phyloP scores from a whole-genome alignment of 2,329 filamentous ascomycete genomes.

The Aspergillus pseudoterreus region DNA sequence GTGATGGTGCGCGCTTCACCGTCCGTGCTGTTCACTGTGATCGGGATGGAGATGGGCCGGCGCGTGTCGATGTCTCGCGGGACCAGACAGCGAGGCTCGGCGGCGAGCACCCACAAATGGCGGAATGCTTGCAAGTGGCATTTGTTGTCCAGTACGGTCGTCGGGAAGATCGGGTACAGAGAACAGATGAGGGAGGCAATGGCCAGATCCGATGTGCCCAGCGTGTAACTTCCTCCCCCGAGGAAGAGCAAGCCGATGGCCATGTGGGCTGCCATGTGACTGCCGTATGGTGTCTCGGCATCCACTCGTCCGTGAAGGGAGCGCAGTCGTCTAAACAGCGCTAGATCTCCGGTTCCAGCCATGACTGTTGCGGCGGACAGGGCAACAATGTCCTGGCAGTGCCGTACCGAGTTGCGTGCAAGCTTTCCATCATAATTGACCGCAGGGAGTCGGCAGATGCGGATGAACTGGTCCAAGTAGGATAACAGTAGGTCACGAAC shows the following conservation, averaged over 20 bases:
- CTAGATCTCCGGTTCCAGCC: conserved; percentile 89
- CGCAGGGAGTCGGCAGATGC: conserved; percentile 64
- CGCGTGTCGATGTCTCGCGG: conserved; percentile 82
- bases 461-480: conserved; percentile 83
- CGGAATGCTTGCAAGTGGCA: conserved; percentile 94
- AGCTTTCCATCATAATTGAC: conserved; percentile 77
- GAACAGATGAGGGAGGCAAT: conserved; percentile 82
- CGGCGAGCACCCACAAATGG: conserved; percentile 93
- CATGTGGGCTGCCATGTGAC: conserved; percentile 87
- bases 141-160: conserved; percentile 84
- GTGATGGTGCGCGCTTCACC: conserved; percentile 34
- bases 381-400: conserved; percentile 85
- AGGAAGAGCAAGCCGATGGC: conserved; percentile 89
- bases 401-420: conserved; percentile 75
- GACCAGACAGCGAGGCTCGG: conserved; percentile 83
- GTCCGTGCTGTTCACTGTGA: conserved; percentile 60
- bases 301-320: conserved; percentile 85
- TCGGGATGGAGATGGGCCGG: conserved; percentile 69
- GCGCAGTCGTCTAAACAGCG: conserved; percentile 78
- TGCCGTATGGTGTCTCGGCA: conserved; percentile 81
- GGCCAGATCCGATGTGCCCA: conserved; percentile 82
- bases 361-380: conserved; percentile 83
- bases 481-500: conserved; percentile 79
- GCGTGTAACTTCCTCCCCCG: conserved; percentile 86
- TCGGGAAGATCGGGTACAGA: conserved; percentile 92